Conservation (phyloP, 2,329 filamentous ascomycete genomes). For the Macroventuria anomochaeta region DNA sequence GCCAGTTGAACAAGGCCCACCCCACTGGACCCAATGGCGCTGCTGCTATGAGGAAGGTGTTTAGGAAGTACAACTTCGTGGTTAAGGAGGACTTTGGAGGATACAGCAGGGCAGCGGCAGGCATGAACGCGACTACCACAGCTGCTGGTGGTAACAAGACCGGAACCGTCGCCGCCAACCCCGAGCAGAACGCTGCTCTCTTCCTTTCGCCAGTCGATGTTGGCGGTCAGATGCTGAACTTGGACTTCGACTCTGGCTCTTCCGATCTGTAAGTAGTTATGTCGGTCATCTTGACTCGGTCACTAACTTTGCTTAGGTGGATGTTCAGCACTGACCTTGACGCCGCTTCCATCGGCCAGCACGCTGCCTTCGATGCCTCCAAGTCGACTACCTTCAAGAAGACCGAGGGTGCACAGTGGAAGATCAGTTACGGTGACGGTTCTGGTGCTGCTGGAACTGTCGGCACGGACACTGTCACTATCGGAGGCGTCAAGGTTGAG, state of each 20-base stretch:
- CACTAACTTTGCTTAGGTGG: slow-evolving; percentile 59
- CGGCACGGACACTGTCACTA: slow-evolving; percentile 70
- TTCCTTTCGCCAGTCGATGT: slow-evolving; percentile 74
- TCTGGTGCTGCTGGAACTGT: slow-evolving; percentile 69
- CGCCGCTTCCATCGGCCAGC: slow-evolving; percentile 53
- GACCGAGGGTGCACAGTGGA: slow-evolving; percentile 62
- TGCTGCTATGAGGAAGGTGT: slow-evolving; percentile 68
- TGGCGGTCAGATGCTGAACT: slow-evolving; percentile 70
- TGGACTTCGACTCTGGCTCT: slow-evolving; percentile 80
- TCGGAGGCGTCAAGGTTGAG: slow-evolving; percentile 68
- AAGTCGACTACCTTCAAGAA: slow-evolving; percentile 60
- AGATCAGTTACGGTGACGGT: slow-evolving; percentile 72
- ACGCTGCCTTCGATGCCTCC: slow-evolving; percentile 62
- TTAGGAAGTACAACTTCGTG: slow-evolving; percentile 67
- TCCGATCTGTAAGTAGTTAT: slow-evolving; percentile 65
- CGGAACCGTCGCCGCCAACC: slow-evolving; percentile 69
- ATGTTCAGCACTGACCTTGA: slow-evolving; percentile 70
- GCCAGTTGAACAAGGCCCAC: slow-evolving; percentile 63
- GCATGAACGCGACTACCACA: slow-evolving; percentile 35
- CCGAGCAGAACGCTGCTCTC: slow-evolving; percentile 69
- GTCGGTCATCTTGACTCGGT: neutral
- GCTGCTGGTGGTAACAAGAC: slow-evolving; percentile 43
- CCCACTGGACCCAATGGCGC: slow-evolving; percentile 61
- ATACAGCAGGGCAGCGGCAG: slow-evolving; percentile 54
- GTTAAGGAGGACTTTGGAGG: slow-evolving; percentile 29